phyloP scores from a whole-genome alignment of 148 eudicot species.

The Fagopyrum esculentum region DNA sequence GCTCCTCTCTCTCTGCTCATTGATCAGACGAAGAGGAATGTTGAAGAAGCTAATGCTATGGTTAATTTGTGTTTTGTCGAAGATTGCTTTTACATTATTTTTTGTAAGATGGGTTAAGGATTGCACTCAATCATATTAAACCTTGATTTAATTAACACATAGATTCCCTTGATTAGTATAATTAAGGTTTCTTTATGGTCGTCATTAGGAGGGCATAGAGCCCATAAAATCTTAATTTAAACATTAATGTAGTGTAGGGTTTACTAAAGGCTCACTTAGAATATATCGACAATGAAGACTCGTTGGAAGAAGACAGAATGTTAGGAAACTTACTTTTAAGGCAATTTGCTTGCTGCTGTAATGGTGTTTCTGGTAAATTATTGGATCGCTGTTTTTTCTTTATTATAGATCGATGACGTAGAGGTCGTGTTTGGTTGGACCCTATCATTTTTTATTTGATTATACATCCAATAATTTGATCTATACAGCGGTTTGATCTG shows the following conservation, averaged over 20 bases:
- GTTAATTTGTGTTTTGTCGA: neutral
- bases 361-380: neutral
- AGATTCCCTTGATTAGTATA: neutral
- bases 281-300: neutral
- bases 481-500: neutral
- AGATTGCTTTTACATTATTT: slow-evolving; percentile 4
- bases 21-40: slow-evolving; percentile 11
- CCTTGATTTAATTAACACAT: too few relatives aligned
- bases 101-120: neutral
- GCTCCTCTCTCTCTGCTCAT: too few relatives aligned
- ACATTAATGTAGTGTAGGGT: neutral
- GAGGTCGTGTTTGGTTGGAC: slow-evolving; percentile 8
- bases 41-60: neutral
- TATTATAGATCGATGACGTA: neutral
- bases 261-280: neutral
- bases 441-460: neutral
- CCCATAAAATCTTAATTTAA: neutral
- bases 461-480: neutral
- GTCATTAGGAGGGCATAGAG: neutral
- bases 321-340: slow-evolving; percentile 4
- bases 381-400: neutral
- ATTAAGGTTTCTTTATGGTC: neutral
- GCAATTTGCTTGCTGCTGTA: neutral
- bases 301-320: slow-evolving; percentile 1
- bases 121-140: neutral